Percentiles rank a stretch among this genome's conserved stretches.
Conservation (phyloP, 768 basidiomycete genomes). For the Trametes villosa region DNA sequence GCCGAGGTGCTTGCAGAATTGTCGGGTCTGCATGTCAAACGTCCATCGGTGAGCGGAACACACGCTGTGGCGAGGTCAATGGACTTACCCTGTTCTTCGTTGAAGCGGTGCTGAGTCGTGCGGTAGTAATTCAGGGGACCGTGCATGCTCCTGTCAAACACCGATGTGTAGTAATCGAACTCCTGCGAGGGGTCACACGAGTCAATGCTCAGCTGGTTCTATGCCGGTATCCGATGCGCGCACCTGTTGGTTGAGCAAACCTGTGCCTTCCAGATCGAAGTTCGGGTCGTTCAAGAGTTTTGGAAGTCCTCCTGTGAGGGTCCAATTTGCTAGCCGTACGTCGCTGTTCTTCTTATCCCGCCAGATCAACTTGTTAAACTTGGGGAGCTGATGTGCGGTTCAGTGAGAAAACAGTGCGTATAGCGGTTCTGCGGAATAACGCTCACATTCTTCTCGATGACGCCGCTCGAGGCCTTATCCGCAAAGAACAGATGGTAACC, state of each 20-base stretch:
- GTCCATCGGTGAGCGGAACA: conserved; percentile 6
- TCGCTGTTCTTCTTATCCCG: conserved; percentile 2
- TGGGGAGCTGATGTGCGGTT: conserved; percentile 21
- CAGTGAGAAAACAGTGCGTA: not conserved
- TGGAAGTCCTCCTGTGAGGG: conserved; percentile 17
- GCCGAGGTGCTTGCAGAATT: conserved; percentile 47
- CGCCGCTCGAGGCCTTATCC: conserved; percentile 50
- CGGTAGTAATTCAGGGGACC: conserved; percentile 83
- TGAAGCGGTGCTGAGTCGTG: conserved; percentile 59
- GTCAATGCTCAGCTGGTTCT: not conserved
- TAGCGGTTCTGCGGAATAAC: not conserved
- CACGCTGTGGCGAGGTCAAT: not conserved
- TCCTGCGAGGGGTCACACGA: conserved; percentile 46
- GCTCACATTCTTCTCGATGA: conserved; percentile 60
- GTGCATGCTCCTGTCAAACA: conserved; percentile 55
- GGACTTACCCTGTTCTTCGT: conserved; percentile 59
- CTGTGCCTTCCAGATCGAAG: not conserved
- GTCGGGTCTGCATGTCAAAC: conserved; percentile 41
- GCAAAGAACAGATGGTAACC: conserved; percentile 75
- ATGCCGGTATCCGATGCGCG: not conserved
- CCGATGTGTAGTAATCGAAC: conserved; percentile 51
- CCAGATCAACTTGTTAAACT: conserved; percentile 26
- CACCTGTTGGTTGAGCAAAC: conserved; percentile 23
- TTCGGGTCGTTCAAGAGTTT: conserved; percentile 6
- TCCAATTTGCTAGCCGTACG: conserved; percentile 1